phyloP scores from a whole-genome alignment of 352 stramenopile genomes.

The Globisporangium spiculum region DNA sequence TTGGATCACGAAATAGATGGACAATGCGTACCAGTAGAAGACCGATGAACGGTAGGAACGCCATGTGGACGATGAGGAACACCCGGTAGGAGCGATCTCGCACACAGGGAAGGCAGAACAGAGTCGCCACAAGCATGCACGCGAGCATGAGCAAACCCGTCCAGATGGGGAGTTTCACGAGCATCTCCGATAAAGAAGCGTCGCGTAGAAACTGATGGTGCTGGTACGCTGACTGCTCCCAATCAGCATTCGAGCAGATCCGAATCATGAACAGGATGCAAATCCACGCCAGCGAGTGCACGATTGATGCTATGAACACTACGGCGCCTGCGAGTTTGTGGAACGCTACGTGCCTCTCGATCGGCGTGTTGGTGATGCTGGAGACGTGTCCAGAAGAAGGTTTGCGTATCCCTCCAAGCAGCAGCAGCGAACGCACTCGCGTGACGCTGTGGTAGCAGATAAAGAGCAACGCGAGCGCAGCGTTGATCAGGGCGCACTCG shows the following conservation, averaged over 20 bases:
- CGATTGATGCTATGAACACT: conserved; percentile 24
- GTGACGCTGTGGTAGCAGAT: conserved; percentile 33
- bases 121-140: conserved; percentile 23
- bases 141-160: conserved; percentile 37
- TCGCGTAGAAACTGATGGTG: conserved; percentile 21
- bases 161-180: conserved; percentile 32
- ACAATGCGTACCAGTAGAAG: conserved; percentile 26
- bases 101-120: conserved; percentile 22
- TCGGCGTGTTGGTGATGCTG: conserved; percentile 3
- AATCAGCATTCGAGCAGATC: conserved; percentile 16
- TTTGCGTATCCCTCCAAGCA: neutral
- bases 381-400: neutral
- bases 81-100: conserved; percentile 22
- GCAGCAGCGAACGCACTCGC: conserved; percentile 12
- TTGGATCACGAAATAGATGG: neutral
- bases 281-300: conserved; percentile 37
- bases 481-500: conserved; percentile 42
- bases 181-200: conserved; percentile 5
- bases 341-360: conserved; percentile 37
- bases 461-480: conserved; percentile 25
- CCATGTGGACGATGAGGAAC: conserved; percentile 31
- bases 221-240: conserved; percentile 23
- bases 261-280: conserved; percentile 24
- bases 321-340: conserved; percentile 35
- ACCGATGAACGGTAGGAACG: conserved; percentile 29